phyloP scores from a whole-genome alignment of 106 monocot species.

The Phalaenopsis equestris region DNA sequence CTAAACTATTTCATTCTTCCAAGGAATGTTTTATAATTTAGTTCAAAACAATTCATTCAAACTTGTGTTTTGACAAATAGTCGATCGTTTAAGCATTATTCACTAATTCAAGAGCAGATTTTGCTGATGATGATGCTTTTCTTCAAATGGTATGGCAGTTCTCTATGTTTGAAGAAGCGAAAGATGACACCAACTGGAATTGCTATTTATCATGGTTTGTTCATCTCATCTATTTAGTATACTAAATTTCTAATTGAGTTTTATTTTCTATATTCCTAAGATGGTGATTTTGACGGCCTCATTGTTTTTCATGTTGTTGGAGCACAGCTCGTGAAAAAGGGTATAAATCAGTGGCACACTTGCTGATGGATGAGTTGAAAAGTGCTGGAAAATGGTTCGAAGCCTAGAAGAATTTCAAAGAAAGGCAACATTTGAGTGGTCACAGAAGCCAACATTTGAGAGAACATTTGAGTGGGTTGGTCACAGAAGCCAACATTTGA shows the following conservation, averaged over 20 bases:
- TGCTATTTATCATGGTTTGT: slow-evolving; percentile 49
- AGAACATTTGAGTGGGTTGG: no score
- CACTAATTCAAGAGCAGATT: background rate
- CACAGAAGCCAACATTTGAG: no score
- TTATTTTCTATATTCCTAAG: background rate
- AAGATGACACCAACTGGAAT: slow-evolving; percentile 56
- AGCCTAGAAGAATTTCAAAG: background rate
- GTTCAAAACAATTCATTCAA: no score
- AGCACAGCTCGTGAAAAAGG: slow-evolving; percentile 39
- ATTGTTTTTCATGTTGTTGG: background rate
- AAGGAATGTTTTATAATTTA: no score
- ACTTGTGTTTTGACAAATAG: no score
- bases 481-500: background rate
- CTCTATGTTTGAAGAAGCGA: slow-evolving; percentile 54
- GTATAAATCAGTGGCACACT: slow-evolving; percentile 52
- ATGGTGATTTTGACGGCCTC: background rate
- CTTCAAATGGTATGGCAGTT: slow-evolving; percentile 17
- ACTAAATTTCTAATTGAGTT: background rate
- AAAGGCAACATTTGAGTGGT: background rate
- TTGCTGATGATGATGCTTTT: background rate
- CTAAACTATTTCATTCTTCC: no score
- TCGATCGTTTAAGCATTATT: no score
- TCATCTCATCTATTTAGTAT: background rate
- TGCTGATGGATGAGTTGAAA: slow-evolving; percentile 55
- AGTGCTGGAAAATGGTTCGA: background rate